Percentiles rank a stretch among this genome's conserved stretches.
phyloP scores from a whole-genome alignment of 768 basidiomycete genomes.

The Fistulinella prunicolor region DNA sequence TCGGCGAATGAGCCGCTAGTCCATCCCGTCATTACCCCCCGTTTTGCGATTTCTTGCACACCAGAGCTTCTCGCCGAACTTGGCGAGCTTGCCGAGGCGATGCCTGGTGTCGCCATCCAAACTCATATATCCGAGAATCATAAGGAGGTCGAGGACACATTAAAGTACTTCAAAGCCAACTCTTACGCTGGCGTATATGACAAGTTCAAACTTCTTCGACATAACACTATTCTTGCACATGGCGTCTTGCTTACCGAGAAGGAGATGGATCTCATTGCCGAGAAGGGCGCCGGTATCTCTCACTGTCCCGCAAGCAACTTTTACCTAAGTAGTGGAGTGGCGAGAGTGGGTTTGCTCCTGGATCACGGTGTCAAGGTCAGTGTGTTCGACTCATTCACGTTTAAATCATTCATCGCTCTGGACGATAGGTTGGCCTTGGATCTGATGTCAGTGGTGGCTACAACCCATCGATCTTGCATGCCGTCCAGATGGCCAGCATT shows the following conservation, averaged over 20 bases:
- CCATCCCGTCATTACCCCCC: constrained; percentile 88
- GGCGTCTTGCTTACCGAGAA: constrained; percentile 73
- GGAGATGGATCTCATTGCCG: constrained; percentile 71
- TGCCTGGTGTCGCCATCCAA: constrained; percentile 73
- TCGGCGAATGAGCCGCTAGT: constrained; percentile 55
- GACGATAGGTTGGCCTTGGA: constrained; percentile 80
- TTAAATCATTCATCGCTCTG: constrained; percentile 2
- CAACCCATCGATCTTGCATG: constrained; percentile 72
- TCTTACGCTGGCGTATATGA: constrained; percentile 87
- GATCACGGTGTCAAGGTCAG: constrained; percentile 81
- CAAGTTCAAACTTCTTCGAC: constrained; percentile 64
- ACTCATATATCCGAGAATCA: constrained; percentile 91
- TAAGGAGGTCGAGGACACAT: constrained; percentile 65
- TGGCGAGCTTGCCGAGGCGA: constrained; percentile 53
- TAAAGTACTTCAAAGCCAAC: constrained; percentile 59
- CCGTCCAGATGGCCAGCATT: constrained; percentile 72
- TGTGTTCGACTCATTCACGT: not conserved
- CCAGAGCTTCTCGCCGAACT: constrained; percentile 60
- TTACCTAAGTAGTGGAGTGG: constrained; percentile 82
- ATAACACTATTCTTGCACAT: constrained; percentile 86
- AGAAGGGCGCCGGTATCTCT: constrained; percentile 69
- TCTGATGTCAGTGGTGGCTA: constrained; percentile 92
- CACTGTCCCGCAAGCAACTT: constrained; percentile 97
- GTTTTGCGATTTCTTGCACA: constrained; percentile 94
- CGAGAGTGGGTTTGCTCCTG: constrained; percentile 73